Percentiles rank a stretch among this genome's conserved stretches.
These are phyloP conservation scores for Turnera subulata DNA, from an alignment of 345 rosid species.

Conservation along the genomic window DNA sequence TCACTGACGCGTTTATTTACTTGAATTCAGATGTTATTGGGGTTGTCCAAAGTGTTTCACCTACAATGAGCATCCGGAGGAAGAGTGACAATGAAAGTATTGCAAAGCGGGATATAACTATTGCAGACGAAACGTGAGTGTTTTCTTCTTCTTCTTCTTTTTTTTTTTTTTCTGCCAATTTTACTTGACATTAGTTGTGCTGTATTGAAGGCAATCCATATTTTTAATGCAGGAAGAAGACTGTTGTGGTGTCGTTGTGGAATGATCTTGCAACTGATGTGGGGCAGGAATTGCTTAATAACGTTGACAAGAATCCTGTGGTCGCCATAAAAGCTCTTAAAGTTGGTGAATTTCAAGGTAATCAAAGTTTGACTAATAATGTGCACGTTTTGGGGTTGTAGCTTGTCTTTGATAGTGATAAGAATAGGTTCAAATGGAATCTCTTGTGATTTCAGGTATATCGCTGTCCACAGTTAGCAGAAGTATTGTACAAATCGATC, in stretches of 20 bases:
- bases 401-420: background rate
- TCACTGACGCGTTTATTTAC: background rate
- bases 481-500: constrained; percentile 61
- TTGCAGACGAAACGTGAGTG: constrained; percentile 76
- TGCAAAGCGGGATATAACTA: constrained; percentile 77
- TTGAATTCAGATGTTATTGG: constrained; percentile 63
- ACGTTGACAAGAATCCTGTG: constrained; percentile 59
- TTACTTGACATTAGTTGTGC: background rate
- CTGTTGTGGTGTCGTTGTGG: constrained; percentile 84
- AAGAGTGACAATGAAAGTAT: constrained; percentile 68
- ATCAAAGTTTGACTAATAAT: background rate
- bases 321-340: constrained; percentile 82
- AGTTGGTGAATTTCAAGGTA: constrained; percentile 96
- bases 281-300: constrained; percentile 73
- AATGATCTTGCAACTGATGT: constrained; percentile 71
- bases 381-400: background rate
- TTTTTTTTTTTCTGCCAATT: background rate
- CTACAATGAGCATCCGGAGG: constrained; percentile 71
- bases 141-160: background rate
- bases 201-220: background rate
- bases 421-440: background rate
- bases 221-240: constrained; percentile 51
- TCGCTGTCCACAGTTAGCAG: constrained; percentile 66
- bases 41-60: constrained; percentile 81
- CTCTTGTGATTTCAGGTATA: constrained; percentile 44